Conservation (phyloP, 768 basidiomycete genomes). For the Serendipita sp. region DNA sequence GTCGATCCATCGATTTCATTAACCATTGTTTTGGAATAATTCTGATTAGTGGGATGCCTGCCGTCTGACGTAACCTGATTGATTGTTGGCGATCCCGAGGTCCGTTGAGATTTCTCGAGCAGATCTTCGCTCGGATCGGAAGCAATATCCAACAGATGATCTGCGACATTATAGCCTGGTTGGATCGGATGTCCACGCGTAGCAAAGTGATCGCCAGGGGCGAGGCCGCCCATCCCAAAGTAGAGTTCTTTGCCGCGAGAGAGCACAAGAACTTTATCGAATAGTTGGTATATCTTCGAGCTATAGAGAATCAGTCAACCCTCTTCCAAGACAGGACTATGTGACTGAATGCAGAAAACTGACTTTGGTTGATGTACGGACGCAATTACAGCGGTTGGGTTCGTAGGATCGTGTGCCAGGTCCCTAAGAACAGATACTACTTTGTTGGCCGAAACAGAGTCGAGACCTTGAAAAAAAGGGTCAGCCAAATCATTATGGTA, state of each 20-base stretch:
- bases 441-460: slow-evolving; percentile 72
- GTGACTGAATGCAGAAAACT: slow-evolving; percentile 9
- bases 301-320: slow-evolving; percentile 19
- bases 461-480: slow-evolving; percentile 35
- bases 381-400: slow-evolving; percentile 67
- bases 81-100: not conserved
- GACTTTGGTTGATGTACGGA: slow-evolving; percentile 80
- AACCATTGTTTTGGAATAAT: no score
- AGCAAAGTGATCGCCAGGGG: slow-evolving; percentile 52
- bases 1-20: not conserved
- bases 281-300: slow-evolving; percentile 70
- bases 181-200: slow-evolving; percentile 21
- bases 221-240: slow-evolving; percentile 55
- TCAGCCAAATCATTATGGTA: not conserved
- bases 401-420: slow-evolving; percentile 51
- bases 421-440: slow-evolving; percentile 61
- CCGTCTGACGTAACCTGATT: no score
- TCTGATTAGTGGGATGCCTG: no score
- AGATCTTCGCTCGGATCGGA: slow-evolving; percentile 39
- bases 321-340: not conserved
- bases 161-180: slow-evolving; percentile 79
- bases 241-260: slow-evolving; percentile 65
- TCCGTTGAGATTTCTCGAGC: not conserved
- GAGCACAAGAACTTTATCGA: slow-evolving; percentile 66
- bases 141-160: slow-evolving; percentile 81